Percentiles rank a stretch among this genome's conserved stretches.
Evolutionary conservation across 1,139 yeast species (phyloP).

Genomic region (Geotrichum restrictum): DNA sequence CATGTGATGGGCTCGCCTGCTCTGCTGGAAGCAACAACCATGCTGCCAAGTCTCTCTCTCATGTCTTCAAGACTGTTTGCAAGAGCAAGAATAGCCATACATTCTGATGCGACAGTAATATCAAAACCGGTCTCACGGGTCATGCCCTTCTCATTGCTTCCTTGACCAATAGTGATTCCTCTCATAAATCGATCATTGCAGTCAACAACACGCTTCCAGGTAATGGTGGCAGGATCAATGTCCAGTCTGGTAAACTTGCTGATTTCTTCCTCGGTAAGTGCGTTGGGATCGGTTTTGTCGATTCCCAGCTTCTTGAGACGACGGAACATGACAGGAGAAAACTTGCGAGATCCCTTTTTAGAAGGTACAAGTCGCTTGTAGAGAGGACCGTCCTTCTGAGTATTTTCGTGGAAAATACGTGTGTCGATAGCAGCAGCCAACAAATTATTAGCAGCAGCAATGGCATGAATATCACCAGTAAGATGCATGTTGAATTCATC

Average conservation of each 20-base stretch:
- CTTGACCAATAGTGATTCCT: slow-evolving; percentile 88
- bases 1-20: slow-evolving; percentile 89
- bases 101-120: slow-evolving; percentile 94
- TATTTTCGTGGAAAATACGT: slow-evolving; percentile 91
- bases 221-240: slow-evolving; percentile 88
- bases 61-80: slow-evolving; percentile 76
- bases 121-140: slow-evolving; percentile 91
- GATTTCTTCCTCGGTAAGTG: slow-evolving; percentile 75
- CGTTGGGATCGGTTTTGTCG: slow-evolving; percentile 73
- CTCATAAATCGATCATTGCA: slow-evolving; percentile 91
- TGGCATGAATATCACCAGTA: slow-evolving; percentile 97
- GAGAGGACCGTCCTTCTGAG: slow-evolving; percentile 86
- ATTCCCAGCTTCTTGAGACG: slow-evolving; percentile 80
- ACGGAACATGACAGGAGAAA: slow-evolving; percentile 73
- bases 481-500: slow-evolving; percentile 98
- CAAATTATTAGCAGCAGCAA: slow-evolving; percentile 90
- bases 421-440: slow-evolving; percentile 98
- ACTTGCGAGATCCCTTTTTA: slow-evolving; percentile 74
- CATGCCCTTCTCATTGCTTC: slow-evolving; percentile 90
- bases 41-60: slow-evolving; percentile 84
- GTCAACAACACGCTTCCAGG: slow-evolving; percentile 96
- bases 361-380: slow-evolving; percentile 84
- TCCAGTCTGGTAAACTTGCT: slow-evolving; percentile 77
- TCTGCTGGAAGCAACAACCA: slow-evolving; percentile 82
- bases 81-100: slow-evolving; percentile 96